phyloP scores from a whole-genome alignment of 331 rosid genomes.

The Pyracantha coccinea region DNA sequence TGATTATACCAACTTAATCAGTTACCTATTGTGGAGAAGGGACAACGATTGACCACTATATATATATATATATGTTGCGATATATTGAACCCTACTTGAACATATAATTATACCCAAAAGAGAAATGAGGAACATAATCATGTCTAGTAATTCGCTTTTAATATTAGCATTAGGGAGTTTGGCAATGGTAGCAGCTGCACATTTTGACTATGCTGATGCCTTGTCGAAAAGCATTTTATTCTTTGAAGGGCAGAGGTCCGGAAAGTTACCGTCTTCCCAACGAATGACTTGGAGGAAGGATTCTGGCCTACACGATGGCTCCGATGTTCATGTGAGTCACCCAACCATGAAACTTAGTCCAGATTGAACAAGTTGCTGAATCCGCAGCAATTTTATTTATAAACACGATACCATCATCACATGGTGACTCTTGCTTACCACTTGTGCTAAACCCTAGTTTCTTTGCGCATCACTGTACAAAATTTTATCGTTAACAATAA shows the following conservation, averaged over 20 bases:
- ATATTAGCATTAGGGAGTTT: background rate
- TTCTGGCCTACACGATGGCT: slow-evolving; percentile 13
- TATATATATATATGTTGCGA: background rate
- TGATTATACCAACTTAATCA: too few relatives aligned
- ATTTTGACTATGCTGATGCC: slow-evolving; percentile 36
- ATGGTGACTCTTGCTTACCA: background rate
- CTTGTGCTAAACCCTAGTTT: background rate
- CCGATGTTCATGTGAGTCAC: background rate
- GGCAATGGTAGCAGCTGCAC: slow-evolving; percentile 8
- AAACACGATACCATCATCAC: background rate
- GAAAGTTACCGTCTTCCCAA: slow-evolving; percentile 37
- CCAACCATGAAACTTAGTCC: background rate
- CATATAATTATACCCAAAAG: background rate
- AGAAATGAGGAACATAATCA: background rate
- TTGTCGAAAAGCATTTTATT: slow-evolving; percentile 41
- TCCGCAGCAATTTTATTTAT: too few relatives aligned
- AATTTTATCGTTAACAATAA: background rate
- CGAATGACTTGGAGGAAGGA: slow-evolving; percentile 19
- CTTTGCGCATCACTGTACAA: background rate
- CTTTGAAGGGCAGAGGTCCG: slow-evolving; percentile 60
- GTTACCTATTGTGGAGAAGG: background rate
- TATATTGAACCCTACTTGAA: background rate
- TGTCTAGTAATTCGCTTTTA: background rate
- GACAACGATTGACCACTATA: background rate
- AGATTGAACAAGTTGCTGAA: too few relatives aligned